Base-by-base conservation (phyloP, 768 basidiomycete genomes). In the Nidularia pulvinata region DNA sequence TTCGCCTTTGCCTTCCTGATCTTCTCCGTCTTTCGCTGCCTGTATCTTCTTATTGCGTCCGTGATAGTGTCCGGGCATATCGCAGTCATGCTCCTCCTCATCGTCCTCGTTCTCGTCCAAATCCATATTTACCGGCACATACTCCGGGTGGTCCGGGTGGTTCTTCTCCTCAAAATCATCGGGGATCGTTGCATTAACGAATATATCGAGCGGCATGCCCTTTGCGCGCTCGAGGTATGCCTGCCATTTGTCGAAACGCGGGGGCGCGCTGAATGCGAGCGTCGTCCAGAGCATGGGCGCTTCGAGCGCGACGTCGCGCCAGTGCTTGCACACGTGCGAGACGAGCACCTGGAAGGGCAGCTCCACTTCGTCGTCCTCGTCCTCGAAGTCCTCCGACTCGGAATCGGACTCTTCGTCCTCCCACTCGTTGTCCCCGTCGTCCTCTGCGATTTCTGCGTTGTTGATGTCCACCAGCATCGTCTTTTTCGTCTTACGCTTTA, bases 301-400 rank as follows among this genome's bases (percentile, higher is more conserved):
- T 14, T 68, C 67, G 10, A 81, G 46, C 6, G 79, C 75, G 36
- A 61, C 56, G 19, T 56, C 57, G 48, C 79, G 77, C 80, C 79
- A 81, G 55, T 70, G 73, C 33, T 50, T 61, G 60, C 79, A 81
- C n/a, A 80, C 71, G 53, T 78, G 79, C 35, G 78, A 80, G 14
- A 73, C 75, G 55, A 78, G 59, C 35, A 77, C 60, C 54, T 69
- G 65, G 57, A 80, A 80, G 1, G 59, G 51, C n/a, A 52, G 39
- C 10, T 19, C 33, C 6, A 2, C 6, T 33, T 52, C 51, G 6
- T 44, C 42, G 7, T 36, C 33, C 32, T 48, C 46, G 3, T 53
- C 57, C 9, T 54, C 32, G 42, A 33, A 33, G 34, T 57, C 52
- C n/a, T 51, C 45, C 14, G 49, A 33, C 7, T 50, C 32, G n/a